A percentile compares a stretch with the other conserved stretches of the same genome.
Conservation (phyloP, 179 eudicot species). For the Vitellaria paradoxa region DNA sequence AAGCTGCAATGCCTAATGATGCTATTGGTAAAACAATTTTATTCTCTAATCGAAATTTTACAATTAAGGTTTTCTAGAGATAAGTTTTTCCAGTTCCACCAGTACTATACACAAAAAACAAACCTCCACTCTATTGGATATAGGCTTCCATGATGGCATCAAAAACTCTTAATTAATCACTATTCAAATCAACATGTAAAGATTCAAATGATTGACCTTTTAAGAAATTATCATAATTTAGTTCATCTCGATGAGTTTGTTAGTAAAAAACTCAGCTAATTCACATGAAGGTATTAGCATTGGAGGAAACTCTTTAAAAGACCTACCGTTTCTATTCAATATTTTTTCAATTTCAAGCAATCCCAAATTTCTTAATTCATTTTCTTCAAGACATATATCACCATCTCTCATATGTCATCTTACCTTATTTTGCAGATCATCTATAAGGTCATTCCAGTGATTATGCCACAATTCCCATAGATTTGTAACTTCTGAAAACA, state of each 20-base stretch:
- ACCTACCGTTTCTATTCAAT: too few species aligned
- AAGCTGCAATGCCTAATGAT: constrained; percentile 4
- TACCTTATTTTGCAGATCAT: background rate
- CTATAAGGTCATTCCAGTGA: background rate
- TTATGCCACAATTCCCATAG: constrained; percentile 2
- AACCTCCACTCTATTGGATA: background rate
- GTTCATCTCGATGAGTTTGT: background rate
- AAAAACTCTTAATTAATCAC: background rate
- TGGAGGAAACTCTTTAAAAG: too few species aligned
- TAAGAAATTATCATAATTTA: background rate
- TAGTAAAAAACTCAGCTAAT: too few species aligned
- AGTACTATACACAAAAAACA: background rate
- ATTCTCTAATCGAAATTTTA: background rate
- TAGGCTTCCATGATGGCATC: background rate
- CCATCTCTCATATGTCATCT: background rate
- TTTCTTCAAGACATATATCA: background rate
- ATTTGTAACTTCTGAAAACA: background rate
- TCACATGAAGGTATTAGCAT: too few species aligned
- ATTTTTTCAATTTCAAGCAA: background rate
- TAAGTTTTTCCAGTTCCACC: constrained; percentile 20
- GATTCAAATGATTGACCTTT: background rate
- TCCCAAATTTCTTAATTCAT: background rate
- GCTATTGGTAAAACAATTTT: constrained; percentile 8
- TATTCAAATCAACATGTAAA: background rate
- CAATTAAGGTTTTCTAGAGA: background rate